Evolutionary conservation across 2,329 filamentous ascomycete genomes (phyloP).

Genomic region (Penicillium sp.): DNA sequence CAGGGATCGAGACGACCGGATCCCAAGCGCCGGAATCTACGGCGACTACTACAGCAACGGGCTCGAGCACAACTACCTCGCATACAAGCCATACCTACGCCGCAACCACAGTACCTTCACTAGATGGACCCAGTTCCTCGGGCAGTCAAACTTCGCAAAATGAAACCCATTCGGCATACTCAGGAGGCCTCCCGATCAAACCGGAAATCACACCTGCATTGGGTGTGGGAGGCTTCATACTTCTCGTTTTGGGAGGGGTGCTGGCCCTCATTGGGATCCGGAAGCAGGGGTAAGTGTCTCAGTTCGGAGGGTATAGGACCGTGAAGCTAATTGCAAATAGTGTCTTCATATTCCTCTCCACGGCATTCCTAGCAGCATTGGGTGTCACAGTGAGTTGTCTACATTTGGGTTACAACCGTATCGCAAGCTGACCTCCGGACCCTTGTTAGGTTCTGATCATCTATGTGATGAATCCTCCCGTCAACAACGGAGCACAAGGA

Average conservation of each 20-base stretch:
- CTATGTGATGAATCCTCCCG: slow-evolving; percentile 80
- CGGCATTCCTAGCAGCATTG: slow-evolving; percentile 69
- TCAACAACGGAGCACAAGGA: slow-evolving; percentile 74
- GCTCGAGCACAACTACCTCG: slow-evolving; percentile 9
- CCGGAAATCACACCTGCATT: slow-evolving; percentile 78
- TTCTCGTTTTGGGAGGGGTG: slow-evolving; percentile 68
- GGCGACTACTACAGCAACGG: slow-evolving; percentile 1
- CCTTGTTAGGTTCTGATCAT: slow-evolving; percentile 65
- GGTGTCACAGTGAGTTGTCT: slow-evolving; percentile 59
- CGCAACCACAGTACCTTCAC: slow-evolving; percentile 25
- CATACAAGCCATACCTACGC: slow-evolving; percentile 8
- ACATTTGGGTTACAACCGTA: background rate
- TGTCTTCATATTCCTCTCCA: slow-evolving; percentile 76
- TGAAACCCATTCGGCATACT: slow-evolving; percentile 21
- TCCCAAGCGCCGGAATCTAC: slow-evolving; percentile 10
- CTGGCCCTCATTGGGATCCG: slow-evolving; percentile 80
- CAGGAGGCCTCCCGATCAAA: slow-evolving; percentile 61
- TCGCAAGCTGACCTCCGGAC: background rate
- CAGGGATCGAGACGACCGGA: background rate
- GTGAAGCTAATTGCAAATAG: slow-evolving; percentile 28
- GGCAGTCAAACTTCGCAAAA: slow-evolving; percentile 8
- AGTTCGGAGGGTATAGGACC: background rate
- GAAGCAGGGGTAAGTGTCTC: slow-evolving; percentile 57
- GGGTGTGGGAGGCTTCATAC: slow-evolving; percentile 72
- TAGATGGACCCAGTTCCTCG: slow-evolving; percentile 21